These are phyloP conservation scores for Xylaria sp. DNA, from an alignment of 2,329 filamentous ascomycete species.

Conservation along the genomic window DNA sequence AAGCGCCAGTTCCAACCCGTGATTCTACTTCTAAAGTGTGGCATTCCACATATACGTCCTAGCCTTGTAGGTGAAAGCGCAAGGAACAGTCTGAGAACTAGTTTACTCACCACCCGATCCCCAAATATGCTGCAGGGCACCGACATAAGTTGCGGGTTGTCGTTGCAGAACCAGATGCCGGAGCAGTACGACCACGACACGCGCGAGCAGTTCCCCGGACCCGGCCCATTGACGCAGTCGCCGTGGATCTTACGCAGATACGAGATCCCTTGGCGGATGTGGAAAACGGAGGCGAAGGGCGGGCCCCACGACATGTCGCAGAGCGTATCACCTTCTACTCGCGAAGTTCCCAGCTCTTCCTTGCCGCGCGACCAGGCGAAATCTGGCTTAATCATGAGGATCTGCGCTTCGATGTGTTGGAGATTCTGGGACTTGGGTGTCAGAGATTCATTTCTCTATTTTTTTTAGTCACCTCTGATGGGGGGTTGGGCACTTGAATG, in stretches of 20 bases:
- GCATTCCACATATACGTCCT: too few species aligned
- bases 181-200: slow-evolving; percentile 28
- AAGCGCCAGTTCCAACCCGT: not conserved
- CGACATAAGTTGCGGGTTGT: slow-evolving; percentile 18
- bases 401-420: slow-evolving; percentile 24
- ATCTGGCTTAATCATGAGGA: slow-evolving; percentile 5
- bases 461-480: not conserved
- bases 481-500: not conserved
- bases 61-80: not conserved
- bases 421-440: not conserved
- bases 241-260: slow-evolving; percentile 24
- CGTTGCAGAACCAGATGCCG: slow-evolving; percentile 31
- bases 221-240: slow-evolving; percentile 25
- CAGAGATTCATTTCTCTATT: not conserved
- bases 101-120: slow-evolving; percentile 13
- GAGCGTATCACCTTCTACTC: slow-evolving; percentile 1
- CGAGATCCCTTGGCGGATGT: slow-evolving; percentile 22
- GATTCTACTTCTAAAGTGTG: not conserved
- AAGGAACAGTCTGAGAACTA: too few species aligned
- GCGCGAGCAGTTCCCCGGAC: slow-evolving; percentile 26
- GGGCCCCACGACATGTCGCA: slow-evolving; percentile 18
- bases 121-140: slow-evolving; percentile 27
- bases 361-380: slow-evolving; percentile 19
- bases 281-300: slow-evolving; percentile 26
- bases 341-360: not conserved